Conservation (phyloP, 805 yeast genomes). For the Dipodascus albidus region DNA sequence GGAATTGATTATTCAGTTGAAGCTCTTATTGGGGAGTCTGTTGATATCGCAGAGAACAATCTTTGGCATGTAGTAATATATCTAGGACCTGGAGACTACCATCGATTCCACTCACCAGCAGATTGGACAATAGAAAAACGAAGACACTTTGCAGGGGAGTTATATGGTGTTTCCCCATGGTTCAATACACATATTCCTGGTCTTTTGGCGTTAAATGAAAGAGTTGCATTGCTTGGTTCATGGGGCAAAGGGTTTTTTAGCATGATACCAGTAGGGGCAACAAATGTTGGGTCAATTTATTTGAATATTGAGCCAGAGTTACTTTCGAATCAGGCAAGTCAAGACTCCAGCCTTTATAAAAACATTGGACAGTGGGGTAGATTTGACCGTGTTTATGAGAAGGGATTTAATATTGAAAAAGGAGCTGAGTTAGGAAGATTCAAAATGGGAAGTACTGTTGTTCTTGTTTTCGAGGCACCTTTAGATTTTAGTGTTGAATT, state of each 20-base stretch:
- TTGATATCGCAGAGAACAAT: conserved; percentile 35
- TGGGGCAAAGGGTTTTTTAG: conserved; percentile 97
- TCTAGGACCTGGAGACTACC: conserved; percentile 97
- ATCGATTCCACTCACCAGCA: conserved; percentile 90
- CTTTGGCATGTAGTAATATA: conserved; percentile 84
- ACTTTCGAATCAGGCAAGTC: conserved; percentile 58
- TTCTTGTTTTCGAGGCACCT: conserved; percentile 94
- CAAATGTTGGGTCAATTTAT: conserved; percentile 92
- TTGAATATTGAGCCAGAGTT: conserved; percentile 86
- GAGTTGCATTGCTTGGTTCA: conserved; percentile 88
- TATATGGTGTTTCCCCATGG: conserved; percentile 92
- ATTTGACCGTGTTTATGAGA: conserved; percentile 29
- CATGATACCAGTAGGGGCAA: conserved; percentile 99
- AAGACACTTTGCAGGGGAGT: conserved; percentile 92
- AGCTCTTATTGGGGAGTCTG: conserved; percentile 58
- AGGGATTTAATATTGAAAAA: conserved; percentile 78
- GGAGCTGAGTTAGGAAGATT: conserved; percentile 98
- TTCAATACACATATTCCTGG: conserved; percentile 82
- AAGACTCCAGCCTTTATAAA: conserved; percentile 45
- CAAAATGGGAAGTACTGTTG: conserved; percentile 91
- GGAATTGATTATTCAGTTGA: conserved; percentile 89
- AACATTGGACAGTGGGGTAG: conserved; percentile 21
- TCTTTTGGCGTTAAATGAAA: conserved; percentile 81
- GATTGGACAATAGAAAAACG: conserved; percentile 92
- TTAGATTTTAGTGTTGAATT: conserved; percentile 34